Evolutionary conservation across 257 asterid genomes (phyloP).

Genomic region (Phtheirospermum japonicum): DNA sequence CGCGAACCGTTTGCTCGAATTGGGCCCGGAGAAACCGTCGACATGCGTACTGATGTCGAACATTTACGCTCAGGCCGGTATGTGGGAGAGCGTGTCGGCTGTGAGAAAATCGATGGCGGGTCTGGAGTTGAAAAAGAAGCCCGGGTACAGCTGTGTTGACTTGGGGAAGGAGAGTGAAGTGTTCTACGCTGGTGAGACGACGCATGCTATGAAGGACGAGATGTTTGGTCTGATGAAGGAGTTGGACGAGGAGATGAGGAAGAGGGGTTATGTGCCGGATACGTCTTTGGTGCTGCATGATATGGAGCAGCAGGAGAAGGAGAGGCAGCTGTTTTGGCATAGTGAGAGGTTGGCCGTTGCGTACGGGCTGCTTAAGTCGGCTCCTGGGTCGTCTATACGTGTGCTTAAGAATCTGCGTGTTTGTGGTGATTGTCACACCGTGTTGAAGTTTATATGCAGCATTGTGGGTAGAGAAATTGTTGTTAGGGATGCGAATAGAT

Average conservation of each 20-base stretch:
- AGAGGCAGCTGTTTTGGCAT: constrained; percentile 81
- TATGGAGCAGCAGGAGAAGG: constrained; percentile 71
- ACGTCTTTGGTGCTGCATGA: constrained; percentile 67
- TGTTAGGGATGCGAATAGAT: constrained; percentile 68
- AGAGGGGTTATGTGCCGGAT: constrained; percentile 66
- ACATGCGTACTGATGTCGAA: constrained; percentile 63
- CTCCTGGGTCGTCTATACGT: constrained; percentile 47
- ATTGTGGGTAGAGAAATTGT: constrained; percentile 42
- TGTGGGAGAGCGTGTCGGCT: constrained; percentile 65
- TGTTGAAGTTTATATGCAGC: constrained; percentile 48
- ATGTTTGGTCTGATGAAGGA: constrained; percentile 45
- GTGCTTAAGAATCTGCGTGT: constrained; percentile 66
- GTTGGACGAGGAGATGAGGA: constrained; percentile 65
- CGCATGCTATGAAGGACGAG: constrained; percentile 52
- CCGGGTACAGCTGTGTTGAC: constrained; percentile 67
- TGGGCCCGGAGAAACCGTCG: constrained; percentile 60
- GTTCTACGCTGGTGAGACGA: constrained; percentile 70
- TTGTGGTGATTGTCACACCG: constrained; percentile 68
- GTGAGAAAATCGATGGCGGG: constrained; percentile 52
- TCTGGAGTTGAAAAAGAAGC: constrained; percentile 56
- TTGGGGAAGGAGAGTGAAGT: constrained; percentile 58
- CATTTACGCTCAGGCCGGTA: constrained; percentile 50
- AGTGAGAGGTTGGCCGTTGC: constrained; percentile 79
- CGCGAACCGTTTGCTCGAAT: constrained; percentile 48
- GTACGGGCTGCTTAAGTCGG: constrained; percentile 65